Conservation (phyloP, 441 rosid species). For the Hypseocharis bilobata region DNA sequence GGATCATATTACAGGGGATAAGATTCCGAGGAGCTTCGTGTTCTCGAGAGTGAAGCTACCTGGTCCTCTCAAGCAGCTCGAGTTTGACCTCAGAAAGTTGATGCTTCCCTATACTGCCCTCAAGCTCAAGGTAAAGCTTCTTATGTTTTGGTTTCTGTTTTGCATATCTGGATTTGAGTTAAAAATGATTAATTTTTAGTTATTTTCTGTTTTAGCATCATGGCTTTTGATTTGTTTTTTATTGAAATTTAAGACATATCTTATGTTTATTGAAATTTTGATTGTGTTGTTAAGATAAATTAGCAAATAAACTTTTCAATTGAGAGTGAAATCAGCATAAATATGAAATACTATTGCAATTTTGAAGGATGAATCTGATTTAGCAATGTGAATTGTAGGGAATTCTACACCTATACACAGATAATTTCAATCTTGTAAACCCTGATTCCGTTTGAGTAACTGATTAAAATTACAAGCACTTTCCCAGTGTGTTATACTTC, state of each 20-base stretch:
- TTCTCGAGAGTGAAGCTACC: constrained; percentile 81
- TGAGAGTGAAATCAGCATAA: too few species aligned
- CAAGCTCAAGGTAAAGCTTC: constrained; percentile 49
- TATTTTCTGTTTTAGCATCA: too few species aligned
- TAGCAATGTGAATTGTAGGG: too few species aligned
- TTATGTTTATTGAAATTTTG: too few species aligned
- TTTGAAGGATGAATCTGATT: too few species aligned
- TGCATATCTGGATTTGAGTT: not conserved
- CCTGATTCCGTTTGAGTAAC: not conserved
- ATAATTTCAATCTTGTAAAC: not conserved
- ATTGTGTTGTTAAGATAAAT: too few species aligned
- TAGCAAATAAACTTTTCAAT: too few species aligned
- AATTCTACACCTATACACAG: too few species aligned
- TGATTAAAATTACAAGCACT: too few species aligned
- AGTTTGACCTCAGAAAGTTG: constrained; percentile 74
- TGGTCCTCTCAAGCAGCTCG: constrained; percentile 58
- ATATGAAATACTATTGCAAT: too few species aligned
- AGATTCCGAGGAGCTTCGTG: constrained; percentile 79
- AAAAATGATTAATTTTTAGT: too few species aligned
- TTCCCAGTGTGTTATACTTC: too few species aligned
- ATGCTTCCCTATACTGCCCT: constrained; percentile 96
- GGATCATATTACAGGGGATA: constrained; percentile 70
- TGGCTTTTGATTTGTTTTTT: not conserved
- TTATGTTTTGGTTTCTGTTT: not conserved
- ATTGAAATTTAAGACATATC: not conserved